phyloP scores from a whole-genome alignment of 345 rosid genomes.

The Raphanus raphanistrum region DNA sequence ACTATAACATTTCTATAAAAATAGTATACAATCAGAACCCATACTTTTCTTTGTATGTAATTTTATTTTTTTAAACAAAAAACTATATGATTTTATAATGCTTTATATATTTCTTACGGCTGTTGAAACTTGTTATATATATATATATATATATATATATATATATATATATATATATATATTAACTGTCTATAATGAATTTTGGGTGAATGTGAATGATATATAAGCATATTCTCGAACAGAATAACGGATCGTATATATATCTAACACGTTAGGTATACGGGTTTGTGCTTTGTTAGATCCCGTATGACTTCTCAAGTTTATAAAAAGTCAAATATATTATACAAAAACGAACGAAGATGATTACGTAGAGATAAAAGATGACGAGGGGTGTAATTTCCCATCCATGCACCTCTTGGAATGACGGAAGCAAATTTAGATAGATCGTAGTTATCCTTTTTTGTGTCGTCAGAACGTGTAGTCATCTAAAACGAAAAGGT shows the following conservation, averaged over 20 bases:
- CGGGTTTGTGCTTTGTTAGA: neutral
- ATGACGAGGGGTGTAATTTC: slow-evolving; percentile 7
- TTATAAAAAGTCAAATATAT: slow-evolving; percentile 27
- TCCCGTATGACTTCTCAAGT: slow-evolving; percentile 3
- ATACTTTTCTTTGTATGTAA: neutral
- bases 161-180: neutral
- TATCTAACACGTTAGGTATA: slow-evolving; percentile 13
- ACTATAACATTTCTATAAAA: neutral
- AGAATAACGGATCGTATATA: slow-evolving; percentile 13
- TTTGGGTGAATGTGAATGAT: neutral
- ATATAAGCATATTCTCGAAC: neutral
- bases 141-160: neutral
- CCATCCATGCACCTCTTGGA: slow-evolving; percentile 19
- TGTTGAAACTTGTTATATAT: neutral
- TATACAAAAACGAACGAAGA: neutral
- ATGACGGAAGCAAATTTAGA: neutral
- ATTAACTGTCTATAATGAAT: neutral
- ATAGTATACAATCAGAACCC: neutral
- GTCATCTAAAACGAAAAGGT: neutral
- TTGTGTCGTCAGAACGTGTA: neutral
- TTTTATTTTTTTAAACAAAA: no score
- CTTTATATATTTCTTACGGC: no score
- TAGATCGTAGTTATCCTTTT: neutral
- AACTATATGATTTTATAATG: no score
- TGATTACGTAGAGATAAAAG: slow-evolving; percentile 8